Evolutionary conservation across 75 land plant genomes (phyloP), one percentile per base, ranked within the genome.

Genomic region (Sequoia sempervirens): DNA sequence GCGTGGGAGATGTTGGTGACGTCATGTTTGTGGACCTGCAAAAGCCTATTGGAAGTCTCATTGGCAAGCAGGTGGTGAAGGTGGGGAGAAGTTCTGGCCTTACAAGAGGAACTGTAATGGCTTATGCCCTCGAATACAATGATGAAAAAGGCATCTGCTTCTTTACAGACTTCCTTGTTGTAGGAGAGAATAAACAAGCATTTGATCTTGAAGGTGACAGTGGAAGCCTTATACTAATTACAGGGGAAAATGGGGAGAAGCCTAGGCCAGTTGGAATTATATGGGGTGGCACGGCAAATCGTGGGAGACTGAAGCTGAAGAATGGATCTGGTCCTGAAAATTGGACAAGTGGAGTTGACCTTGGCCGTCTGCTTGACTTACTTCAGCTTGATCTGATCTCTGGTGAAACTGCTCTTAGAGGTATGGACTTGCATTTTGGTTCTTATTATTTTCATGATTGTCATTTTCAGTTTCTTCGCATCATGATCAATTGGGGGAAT

Each of bases 131-230:
- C 15, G 90, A 89, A 52, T 89, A 89, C 79, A 89, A 88, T 80
- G 90, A 89, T 80, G 90, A 85, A 23, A 88, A 88, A 43, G 90
- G 90, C 26, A 84, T 88, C 34, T 88, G 90, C 79, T 89, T 82
- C 50, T 88, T 88, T 54, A 89, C 87, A 26, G 90, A 89, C 37
- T 89, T 89, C 69, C 87, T 88, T 18, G 82, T 89, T 3, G 87
- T 89, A 75, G 90, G 90, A 47, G 90, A 89, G 32, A 88, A 89
- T 72, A 85, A 80, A 70, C 90, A 69, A 43, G 78, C 90, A 50
- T 89, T 89, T 73, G 90, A 89, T 83, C 83, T 85, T 14, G 90
- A 89, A 80, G 90, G 90, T 38, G 90, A 89, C 47, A 89, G 90
- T 80, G 90, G 90, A 32, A 89, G 90, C 52, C 61, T 89, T 34